Percentiles rank a stretch among this genome's conserved stretches.
Evolutionary conservation across 2,329 filamentous ascomycete species (phyloP).

Genomic region (Aphanoascus verrucosus): DNA sequence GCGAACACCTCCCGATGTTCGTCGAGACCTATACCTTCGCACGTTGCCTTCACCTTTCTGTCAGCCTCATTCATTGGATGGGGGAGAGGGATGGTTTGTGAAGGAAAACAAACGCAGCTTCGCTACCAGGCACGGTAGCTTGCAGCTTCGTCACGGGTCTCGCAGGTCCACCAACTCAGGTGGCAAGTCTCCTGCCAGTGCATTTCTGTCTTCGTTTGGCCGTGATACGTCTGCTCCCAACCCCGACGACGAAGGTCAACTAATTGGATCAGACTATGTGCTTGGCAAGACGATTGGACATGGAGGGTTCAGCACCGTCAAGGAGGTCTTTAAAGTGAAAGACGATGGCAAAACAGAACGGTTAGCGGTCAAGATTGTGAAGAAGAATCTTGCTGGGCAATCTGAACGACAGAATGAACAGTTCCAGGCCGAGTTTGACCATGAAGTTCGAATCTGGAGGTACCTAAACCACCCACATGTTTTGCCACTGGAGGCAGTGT

Average conservation of each 20-base stretch:
- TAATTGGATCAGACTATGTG: constrained; percentile 56
- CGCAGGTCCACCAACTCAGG: constrained; percentile 41
- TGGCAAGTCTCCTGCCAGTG: constrained; percentile 48
- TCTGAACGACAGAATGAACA: constrained; percentile 53
- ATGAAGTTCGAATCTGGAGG: constrained; percentile 58
- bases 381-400: constrained; percentile 46
- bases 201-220: constrained; percentile 47
- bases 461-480: constrained; percentile 54
- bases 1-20: constrained; percentile 32
- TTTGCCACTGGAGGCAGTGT: constrained; percentile 52
- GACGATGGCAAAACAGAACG: constrained; percentile 43
- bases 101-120: constrained; percentile 29
- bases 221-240: constrained; percentile 35
- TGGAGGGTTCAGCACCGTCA: constrained; percentile 57
- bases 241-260: constrained; percentile 57
- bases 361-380: constrained; percentile 56
- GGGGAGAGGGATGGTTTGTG: constrained; percentile 30
- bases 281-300: constrained; percentile 56
- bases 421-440: constrained; percentile 56
- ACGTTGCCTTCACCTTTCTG: constrained; percentile 31
- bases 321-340: constrained; percentile 55
- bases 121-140: constrained; percentile 25
- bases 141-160: constrained; percentile 31
- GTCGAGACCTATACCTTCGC: constrained; percentile 28
- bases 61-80: constrained; percentile 31